These are phyloP conservation scores for Raphanus raphanistrum DNA, from an alignment of 345 rosid species.

Conservation along the genomic window DNA sequence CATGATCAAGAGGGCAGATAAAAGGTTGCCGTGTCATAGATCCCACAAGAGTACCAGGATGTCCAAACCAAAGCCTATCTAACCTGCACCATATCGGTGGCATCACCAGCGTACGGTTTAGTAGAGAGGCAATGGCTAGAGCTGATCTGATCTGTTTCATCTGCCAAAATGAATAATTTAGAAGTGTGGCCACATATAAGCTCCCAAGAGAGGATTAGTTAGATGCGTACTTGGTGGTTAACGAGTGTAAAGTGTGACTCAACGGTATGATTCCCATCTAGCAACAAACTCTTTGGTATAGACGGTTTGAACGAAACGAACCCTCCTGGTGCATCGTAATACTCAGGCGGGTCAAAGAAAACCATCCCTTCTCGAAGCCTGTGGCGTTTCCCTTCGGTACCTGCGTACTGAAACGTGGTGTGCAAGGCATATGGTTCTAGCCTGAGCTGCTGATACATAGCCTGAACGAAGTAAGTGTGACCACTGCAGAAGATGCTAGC, in stretches of 20 bases:
- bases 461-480: conserved; percentile 95
- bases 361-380: conserved; percentile 87
- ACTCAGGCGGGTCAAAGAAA: conserved; percentile 89
- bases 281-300: conserved; percentile 75
- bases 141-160: conserved; percentile 92
- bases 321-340: conserved; percentile 85
- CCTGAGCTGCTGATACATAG: conserved; percentile 80
- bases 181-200: conserved; percentile 17
- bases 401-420: conserved; percentile 96
- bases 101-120: conserved; percentile 93
- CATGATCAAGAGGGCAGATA: conserved; percentile 96
- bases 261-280: conserved; percentile 80
- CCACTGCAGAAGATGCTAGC: conserved; percentile 97
- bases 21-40: conserved; percentile 94
- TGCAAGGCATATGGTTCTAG: conserved; percentile 93
- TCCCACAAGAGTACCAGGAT: conserved; percentile 90
- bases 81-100: conserved; percentile 99
- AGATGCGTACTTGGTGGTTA: conserved; percentile 75
- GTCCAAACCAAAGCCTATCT: conserved; percentile 97
- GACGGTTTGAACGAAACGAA: conserved; percentile 86
- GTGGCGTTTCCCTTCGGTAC: conserved; percentile 97
- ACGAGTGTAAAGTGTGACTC: conserved; percentile 76
- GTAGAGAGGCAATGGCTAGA: conserved; percentile 75
- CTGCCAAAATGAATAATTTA: conserved; percentile 44
- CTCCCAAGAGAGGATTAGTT: conserved; percentile 28